Evolutionary conservation across 805 yeast genomes (phyloP), one percentile per base, ranked within the genome.

Genomic region (Candida sanyiensis): DNA sequence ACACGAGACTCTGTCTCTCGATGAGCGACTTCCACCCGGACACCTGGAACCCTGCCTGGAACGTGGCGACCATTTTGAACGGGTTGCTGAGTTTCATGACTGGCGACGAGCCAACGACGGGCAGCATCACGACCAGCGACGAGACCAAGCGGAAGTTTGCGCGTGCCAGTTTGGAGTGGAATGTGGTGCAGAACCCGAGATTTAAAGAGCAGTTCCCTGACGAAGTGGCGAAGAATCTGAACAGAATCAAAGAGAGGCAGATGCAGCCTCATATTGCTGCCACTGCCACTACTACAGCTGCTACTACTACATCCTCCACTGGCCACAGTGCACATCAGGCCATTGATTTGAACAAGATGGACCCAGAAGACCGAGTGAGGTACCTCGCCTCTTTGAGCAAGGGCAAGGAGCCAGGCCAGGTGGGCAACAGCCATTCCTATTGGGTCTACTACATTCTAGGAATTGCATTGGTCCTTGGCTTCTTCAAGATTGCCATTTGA

Each of bases 31-130:
- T 77, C 59, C 97, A 89, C 52, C 96, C 96, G 3, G 93, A 88
- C 58, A 67, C 83, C 1, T 89, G 97, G 97, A 88, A 89, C 59
- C 97, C 97, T 1, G 87, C 95, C 6, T 89, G 97, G 97, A 78
- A 88, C 32, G 96, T 89, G 19, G 69, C 86, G 24, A 88, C 97
- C 0, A 89, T 89, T 16, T 68, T 89, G 50, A 84, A 80, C 9
- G 97, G 97, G 0, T 65, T 89, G 26, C 66, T 89, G 48, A 85
- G 95, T 57, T 89, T 89, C 54, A 89, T 89, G 97, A 86, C 95
- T 1, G 81, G 93, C 8, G 75, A 75, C 43, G 97, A 89, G 49
- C 64, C 73, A 19, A 85, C 96, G 2, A 81, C 96, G 0, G 97
- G 97, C 0, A 78, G 90, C 7, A 76, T 88, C 10, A 65, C 61